phyloP scores from a whole-genome alignment of 2,329 filamentous ascomycete genomes.

The Lomentospora prolificans region DNA sequence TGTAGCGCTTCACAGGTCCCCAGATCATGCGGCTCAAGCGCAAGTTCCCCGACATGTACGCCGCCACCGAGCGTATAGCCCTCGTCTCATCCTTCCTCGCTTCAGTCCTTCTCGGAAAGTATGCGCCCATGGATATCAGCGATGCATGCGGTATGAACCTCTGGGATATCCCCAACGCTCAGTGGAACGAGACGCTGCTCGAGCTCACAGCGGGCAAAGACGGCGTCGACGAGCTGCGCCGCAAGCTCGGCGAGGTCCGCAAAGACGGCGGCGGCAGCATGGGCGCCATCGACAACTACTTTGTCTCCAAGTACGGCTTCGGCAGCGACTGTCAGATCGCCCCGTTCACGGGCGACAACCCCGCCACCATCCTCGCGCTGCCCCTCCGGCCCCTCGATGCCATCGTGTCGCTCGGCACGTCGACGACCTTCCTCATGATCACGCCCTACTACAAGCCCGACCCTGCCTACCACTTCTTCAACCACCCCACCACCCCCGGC shows the following conservation, averaged over 20 bases:
- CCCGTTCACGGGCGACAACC: slow-evolving; percentile 93
- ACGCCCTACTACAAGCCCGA: slow-evolving; percentile 86
- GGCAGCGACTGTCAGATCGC: slow-evolving; percentile 62
- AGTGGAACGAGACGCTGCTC: slow-evolving; percentile 68
- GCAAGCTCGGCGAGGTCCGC: slow-evolving; percentile 71
- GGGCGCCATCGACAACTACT: slow-evolving; percentile 70
- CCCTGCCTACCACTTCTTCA: slow-evolving; percentile 93
- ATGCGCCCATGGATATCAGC: slow-evolving; percentile 86
- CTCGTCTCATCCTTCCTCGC: slow-evolving; percentile 93
- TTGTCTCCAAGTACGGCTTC: slow-evolving; percentile 70
- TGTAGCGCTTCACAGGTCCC: slow-evolving; percentile 88
- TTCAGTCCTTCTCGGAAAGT: slow-evolving; percentile 72
- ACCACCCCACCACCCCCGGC: slow-evolving; percentile 81
- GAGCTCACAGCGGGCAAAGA: slow-evolving; percentile 56
- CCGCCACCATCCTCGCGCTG: slow-evolving; percentile 83
- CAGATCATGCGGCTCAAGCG: slow-evolving; percentile 85
- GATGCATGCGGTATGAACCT: slow-evolving; percentile 97
- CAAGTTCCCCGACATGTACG: slow-evolving; percentile 73
- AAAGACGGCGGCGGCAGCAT: slow-evolving; percentile 72
- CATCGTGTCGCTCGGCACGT: slow-evolving; percentile 90
- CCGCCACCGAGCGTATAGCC: slow-evolving; percentile 72
- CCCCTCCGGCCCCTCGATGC: slow-evolving; percentile 82
- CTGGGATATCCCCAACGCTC: slow-evolving; percentile 72
- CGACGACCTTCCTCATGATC: slow-evolving; percentile 95
- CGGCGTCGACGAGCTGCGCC: slow-evolving; percentile 51